phyloP scores from a whole-genome alignment of 176 grass and related monocot genomes.

The Triticum timopheevii region DNA sequence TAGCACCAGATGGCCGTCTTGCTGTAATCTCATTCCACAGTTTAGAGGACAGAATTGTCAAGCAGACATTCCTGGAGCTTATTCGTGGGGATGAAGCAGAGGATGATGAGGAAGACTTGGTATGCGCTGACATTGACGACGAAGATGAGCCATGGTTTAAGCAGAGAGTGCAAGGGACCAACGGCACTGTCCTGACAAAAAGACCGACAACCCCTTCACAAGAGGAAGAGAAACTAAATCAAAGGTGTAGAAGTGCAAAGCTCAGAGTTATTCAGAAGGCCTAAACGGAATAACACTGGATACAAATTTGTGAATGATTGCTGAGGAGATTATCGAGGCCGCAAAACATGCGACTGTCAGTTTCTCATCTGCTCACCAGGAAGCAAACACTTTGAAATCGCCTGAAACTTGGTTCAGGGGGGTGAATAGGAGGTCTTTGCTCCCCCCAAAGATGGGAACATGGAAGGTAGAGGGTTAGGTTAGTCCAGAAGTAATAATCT shows the following conservation, averaged over 20 bases:
- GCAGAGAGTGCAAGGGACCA: slow-evolving; percentile 55
- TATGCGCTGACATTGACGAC: not conserved
- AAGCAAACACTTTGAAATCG: not conserved
- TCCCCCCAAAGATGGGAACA: not conserved
- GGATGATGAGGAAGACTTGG: slow-evolving; percentile 4
- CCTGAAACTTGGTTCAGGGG: not conserved
- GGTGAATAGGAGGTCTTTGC: not conserved
- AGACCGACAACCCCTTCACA: slow-evolving; percentile 78
- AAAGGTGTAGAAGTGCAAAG: slow-evolving; percentile 94
- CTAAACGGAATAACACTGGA: not conserved
- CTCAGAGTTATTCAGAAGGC: slow-evolving; percentile 72
- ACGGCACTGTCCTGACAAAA: slow-evolving; percentile 82
- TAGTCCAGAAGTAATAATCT: not conserved
- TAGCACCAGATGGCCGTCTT: slow-evolving; percentile 70
- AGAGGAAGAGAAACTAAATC: slow-evolving; percentile 83
- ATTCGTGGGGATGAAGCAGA: slow-evolving; percentile 40
- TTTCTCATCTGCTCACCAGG: not conserved
- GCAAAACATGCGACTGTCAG: not conserved
- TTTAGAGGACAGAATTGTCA: slow-evolving; percentile 88
- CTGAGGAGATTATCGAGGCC: not conserved
- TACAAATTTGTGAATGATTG: not conserved
- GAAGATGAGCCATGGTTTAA: slow-evolving; percentile 58
- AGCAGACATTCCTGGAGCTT: slow-evolving; percentile 79
- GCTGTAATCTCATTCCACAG: slow-evolving; percentile 92
- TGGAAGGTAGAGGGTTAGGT: slow-evolving; percentile 27